phyloP scores from a whole-genome alignment of 2,329 filamentous ascomycete genomes.

The Alternaria brassicicola region DNA sequence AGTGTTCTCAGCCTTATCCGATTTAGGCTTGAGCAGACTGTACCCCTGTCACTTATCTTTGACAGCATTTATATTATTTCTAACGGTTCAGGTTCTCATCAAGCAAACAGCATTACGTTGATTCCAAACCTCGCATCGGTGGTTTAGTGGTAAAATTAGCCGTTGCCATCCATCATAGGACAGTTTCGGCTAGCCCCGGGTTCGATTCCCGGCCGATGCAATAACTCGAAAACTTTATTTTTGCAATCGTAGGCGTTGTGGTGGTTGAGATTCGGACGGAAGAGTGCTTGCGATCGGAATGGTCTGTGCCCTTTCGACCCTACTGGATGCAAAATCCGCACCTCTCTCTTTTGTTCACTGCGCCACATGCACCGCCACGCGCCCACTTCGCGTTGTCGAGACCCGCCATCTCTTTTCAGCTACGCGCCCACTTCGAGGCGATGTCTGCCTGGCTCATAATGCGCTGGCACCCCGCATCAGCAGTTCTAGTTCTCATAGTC shows the following conservation, averaged over 20 bases:
- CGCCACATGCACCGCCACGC: slow-evolving; percentile 25
- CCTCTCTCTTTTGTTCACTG: background rate
- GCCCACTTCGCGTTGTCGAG: slow-evolving; percentile 22
- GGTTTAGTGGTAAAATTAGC: slow-evolving; percentile 40
- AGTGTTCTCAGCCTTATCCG: background rate
- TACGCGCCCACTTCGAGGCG: slow-evolving; percentile 22
- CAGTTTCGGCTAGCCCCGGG: slow-evolving; percentile 32
- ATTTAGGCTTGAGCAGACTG: background rate
- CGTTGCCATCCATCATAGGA: slow-evolving; percentile 22
- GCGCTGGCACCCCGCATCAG: slow-evolving; percentile 10
- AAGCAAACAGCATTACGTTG: background rate
- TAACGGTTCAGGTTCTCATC: rapidly evolving
- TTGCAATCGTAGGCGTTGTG: background rate
- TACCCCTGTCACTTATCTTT: no score
- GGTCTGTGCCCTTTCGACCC: background rate
- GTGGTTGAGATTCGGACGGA: background rate
- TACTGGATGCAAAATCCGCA: background rate
- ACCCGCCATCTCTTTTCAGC: slow-evolving; percentile 27
- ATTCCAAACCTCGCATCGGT: slow-evolving; percentile 21
- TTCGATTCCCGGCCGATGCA: slow-evolving; percentile 36
- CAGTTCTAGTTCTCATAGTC: background rate
- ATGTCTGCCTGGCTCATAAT: slow-evolving; percentile 16
- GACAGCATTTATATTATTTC: background rate
- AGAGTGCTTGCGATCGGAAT: no score
- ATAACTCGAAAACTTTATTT: background rate